Conservation (phyloP, 768 basidiomycete genomes). For the Suillus placidus region DNA sequence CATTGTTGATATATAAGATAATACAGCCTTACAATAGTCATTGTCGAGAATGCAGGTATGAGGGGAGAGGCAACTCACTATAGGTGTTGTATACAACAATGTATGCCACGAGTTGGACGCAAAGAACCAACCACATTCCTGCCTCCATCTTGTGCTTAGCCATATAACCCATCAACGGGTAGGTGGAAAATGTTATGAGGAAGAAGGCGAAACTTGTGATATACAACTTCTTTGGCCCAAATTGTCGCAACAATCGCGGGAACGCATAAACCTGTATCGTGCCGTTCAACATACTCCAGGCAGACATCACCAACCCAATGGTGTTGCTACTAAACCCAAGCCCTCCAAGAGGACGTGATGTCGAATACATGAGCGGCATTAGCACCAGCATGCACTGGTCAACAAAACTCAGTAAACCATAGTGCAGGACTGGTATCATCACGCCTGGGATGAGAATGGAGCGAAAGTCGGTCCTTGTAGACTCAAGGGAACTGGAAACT, state of each 20-base stretch:
- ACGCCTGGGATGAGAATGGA: slow-evolving; percentile 7
- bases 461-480: neutral
- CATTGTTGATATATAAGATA: slow-evolving; percentile 12
- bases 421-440: slow-evolving; percentile 12
- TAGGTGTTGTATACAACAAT: slow-evolving; percentile 5
- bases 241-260: slow-evolving; percentile 8
- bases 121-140: slow-evolving; percentile 10
- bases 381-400: slow-evolving; percentile 17
- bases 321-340: slow-evolving; percentile 13
- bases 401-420: slow-evolving; percentile 13
- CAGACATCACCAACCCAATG: slow-evolving; percentile 12
- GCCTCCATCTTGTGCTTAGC: slow-evolving; percentile 11
- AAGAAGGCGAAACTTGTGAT: slow-evolving; percentile 5
- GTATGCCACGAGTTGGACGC: slow-evolving; percentile 7
- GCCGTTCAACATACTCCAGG: slow-evolving; percentile 12
- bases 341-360: slow-evolving; percentile 12
- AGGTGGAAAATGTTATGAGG: slow-evolving; percentile 9
- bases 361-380: slow-evolving; percentile 19
- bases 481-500: neutral
- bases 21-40: slow-evolving; percentile 8
- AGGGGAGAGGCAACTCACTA: slow-evolving; percentile 1
- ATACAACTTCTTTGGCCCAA: slow-evolving; percentile 13
- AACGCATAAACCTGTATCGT: slow-evolving; percentile 11
- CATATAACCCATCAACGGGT: slow-evolving; percentile 13
- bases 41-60: neutral